These are phyloP conservation scores for Triadica sebifera DNA, from an alignment of 345 rosid species.

Conservation along the genomic window DNA sequence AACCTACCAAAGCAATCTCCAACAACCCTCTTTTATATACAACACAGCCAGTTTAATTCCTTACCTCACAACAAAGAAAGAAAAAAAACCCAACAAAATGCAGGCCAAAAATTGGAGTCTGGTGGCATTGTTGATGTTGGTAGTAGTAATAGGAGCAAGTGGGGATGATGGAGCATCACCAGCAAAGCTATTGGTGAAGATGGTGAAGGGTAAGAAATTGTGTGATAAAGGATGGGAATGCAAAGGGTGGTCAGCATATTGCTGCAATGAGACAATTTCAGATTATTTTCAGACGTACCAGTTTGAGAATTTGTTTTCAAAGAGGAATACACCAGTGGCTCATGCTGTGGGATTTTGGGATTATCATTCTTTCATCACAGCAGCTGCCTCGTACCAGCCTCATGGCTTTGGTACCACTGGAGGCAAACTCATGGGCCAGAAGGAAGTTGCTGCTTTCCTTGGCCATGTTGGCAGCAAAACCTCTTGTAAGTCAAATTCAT, in stretches of 20 bases:
- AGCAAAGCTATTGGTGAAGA: constrained; percentile 31
- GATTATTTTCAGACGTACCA: constrained; percentile 31
- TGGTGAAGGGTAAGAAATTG: constrained; percentile 27
- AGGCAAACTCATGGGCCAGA: constrained; percentile 23
- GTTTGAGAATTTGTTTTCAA: constrained; percentile 27
- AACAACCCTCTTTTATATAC: constrained; percentile 14
- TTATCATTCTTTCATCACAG: constrained; percentile 26
- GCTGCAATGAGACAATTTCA: constrained; percentile 26
- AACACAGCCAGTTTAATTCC: not conserved
- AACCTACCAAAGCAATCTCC: constrained; percentile 23
- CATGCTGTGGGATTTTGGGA: constrained; percentile 35
- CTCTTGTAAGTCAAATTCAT: constrained; percentile 15
- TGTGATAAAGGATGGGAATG: constrained; percentile 31
- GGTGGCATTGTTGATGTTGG: not conserved
- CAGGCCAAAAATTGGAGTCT: constrained; percentile 25
- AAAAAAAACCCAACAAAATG: constrained; percentile 14
- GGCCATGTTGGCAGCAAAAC: constrained; percentile 35
- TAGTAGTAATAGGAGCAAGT: constrained; percentile 5
- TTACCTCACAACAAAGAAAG: not conserved
- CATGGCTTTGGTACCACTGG: constrained; percentile 29
- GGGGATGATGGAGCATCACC: constrained; percentile 31
- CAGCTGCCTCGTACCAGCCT: constrained; percentile 28
- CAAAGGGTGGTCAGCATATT: constrained; percentile 12
- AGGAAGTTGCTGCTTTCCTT: constrained; percentile 32
- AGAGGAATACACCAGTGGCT: constrained; percentile 28